Evolutionary conservation across 2,329 filamentous ascomycete genomes (phyloP).

Genomic region (Scleromitrula shiraiana): DNA sequence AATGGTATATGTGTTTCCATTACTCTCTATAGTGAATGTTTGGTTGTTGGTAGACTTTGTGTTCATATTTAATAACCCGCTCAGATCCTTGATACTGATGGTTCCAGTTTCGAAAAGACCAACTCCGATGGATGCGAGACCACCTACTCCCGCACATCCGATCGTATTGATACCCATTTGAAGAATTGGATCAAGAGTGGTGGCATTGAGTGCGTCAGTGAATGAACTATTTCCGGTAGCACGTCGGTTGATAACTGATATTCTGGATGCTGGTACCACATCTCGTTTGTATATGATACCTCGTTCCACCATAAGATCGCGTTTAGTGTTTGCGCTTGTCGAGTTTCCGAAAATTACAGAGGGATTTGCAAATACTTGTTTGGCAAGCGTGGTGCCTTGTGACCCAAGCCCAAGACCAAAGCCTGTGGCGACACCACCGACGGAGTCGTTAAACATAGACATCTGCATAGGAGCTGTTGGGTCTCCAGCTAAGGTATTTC

Average conservation of each 20-base stretch:
- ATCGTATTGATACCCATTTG: slow-evolving; percentile 7
- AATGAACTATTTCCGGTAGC: neutral
- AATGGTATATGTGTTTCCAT: slow-evolving; percentile 4
- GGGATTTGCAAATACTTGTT: slow-evolving; percentile 26
- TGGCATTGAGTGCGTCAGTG: neutral
- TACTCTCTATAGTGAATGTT: slow-evolving; percentile 2
- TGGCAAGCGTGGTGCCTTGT: slow-evolving; percentile 28
- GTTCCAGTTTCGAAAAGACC: slow-evolving; percentile 1
- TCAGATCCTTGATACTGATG: neutral
- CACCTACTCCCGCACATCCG: slow-evolving; percentile 9
- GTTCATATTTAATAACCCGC: neutral
- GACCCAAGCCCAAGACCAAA: slow-evolving; percentile 32
- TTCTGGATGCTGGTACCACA: neutral
- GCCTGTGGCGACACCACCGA: slow-evolving; percentile 31
- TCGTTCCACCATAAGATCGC: neutral
- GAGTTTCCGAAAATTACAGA: neutral
- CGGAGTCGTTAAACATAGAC: slow-evolving; percentile 30
- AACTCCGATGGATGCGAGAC: neutral
- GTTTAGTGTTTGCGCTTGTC: too few species aligned
- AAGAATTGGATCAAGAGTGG: slow-evolving; percentile 7
- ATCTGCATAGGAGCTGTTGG: slow-evolving; percentile 14
- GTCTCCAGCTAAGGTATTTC: slow-evolving; percentile 25
- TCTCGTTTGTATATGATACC: neutral
- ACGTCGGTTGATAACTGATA: neutral
- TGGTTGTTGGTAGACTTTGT: slow-evolving; percentile 2